Percentiles rank a stretch among this genome's conserved stretches.
Evolutionary conservation across 441 rosid genomes (phyloP).

Genomic region (California macrophylla): DNA sequence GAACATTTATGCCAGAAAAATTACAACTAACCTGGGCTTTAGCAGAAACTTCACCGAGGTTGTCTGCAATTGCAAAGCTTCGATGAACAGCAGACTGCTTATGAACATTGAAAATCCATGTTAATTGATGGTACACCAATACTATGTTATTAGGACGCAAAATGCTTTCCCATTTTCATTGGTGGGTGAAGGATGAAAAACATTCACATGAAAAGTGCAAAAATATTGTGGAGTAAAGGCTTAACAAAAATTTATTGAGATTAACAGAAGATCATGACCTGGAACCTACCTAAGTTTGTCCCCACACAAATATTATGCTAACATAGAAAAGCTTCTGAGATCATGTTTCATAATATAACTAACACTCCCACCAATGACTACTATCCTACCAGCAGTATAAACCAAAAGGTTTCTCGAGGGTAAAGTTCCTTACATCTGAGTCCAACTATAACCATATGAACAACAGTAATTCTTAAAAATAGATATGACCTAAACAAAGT

Average conservation of each 20-base stretch:
- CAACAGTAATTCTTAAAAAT: neutral
- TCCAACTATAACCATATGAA: neutral
- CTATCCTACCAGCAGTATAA: neutral
- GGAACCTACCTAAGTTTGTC: neutral
- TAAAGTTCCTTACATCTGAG: neutral
- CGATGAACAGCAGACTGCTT: constrained; percentile 70
- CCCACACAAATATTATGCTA: neutral
- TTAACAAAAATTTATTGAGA: neutral
- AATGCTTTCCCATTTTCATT: neutral
- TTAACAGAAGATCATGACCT: neutral
- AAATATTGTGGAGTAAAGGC: neutral
- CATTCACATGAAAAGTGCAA: neutral
- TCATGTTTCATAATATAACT: neutral
- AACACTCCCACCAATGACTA: neutral
- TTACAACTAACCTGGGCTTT: constrained; percentile 54
- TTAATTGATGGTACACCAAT: neutral
- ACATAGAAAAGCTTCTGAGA: neutral
- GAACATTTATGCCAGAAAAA: constrained; percentile 1
- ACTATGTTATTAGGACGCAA: neutral
- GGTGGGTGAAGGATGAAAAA: neutral
- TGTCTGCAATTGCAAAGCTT: constrained; percentile 88
- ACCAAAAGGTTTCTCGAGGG: neutral
- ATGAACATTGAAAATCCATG: constrained; percentile 11
- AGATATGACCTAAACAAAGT: neutral
- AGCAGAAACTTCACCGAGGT: constrained; percentile 91